Percentiles rank a stretch among this genome's conserved stretches.
Evolutionary conservation across 2,329 filamentous ascomycete species (phyloP).

Genomic region (Ophiocordyceps camponoti-leonardi): DNA sequence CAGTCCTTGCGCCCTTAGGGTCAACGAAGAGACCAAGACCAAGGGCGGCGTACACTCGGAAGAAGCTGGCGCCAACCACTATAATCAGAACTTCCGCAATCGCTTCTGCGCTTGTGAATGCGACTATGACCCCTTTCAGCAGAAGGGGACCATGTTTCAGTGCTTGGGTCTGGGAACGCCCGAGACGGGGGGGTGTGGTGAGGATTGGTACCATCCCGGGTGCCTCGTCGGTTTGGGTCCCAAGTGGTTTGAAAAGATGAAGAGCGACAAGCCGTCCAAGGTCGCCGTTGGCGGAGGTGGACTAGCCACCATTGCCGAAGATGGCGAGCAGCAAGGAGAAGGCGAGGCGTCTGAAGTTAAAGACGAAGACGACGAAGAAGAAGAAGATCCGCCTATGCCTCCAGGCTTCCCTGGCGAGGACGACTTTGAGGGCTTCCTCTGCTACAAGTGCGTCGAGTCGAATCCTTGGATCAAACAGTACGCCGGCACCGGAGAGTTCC

Average conservation of each 20-base stretch:
- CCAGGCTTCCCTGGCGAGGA: constrained; percentile 80
- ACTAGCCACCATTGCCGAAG: constrained; percentile 33
- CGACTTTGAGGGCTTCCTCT: constrained; percentile 77
- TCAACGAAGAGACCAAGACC: constrained; percentile 53
- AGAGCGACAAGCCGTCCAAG: constrained; percentile 8
- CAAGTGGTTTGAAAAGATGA: constrained; percentile 46
- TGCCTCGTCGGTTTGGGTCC: constrained; percentile 71
- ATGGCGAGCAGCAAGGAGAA: constrained; percentile 16
- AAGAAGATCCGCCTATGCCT: constrained; percentile 48
- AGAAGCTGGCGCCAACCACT: constrained; percentile 56
- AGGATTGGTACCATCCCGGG: constrained; percentile 96
- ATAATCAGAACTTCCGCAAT: constrained; percentile 93
- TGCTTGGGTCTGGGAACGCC: constrained; percentile 70
- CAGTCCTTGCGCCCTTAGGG: constrained; percentile 59
- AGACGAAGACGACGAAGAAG: constrained; percentile 28
- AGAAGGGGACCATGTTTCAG: constrained; percentile 97
- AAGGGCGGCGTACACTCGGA: constrained; percentile 68
- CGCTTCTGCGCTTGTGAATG: constrained; percentile 80
- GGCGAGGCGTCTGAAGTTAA: constrained; percentile 8
- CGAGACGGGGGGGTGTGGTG: constrained; percentile 77
- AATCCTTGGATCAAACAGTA: constrained; percentile 88
- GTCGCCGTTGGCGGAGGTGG: constrained; percentile 6
- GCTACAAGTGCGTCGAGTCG: constrained; percentile 81
- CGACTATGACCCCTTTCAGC: constrained; percentile 72
- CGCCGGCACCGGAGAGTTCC: constrained; percentile 62